Percentiles rank a stretch among this genome's conserved stretches.
Evolutionary conservation across 345 rosid species (phyloP).

Genomic region (Eucalyptus viminalis): DNA sequence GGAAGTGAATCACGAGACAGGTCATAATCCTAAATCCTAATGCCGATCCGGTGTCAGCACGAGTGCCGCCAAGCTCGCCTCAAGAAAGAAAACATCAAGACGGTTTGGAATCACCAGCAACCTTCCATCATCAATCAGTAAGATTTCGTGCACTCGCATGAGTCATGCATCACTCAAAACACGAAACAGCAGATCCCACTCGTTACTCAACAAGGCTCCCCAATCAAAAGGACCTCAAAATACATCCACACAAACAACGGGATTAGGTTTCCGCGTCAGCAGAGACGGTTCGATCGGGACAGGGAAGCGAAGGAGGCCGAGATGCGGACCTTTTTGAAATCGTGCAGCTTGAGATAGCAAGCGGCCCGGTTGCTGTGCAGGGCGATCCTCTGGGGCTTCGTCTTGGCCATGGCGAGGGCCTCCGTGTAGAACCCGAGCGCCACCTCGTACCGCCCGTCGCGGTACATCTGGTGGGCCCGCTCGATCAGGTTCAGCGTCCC

Average conservation of each 20-base stretch:
- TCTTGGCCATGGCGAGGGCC: constrained; percentile 61
- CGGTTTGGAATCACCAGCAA: background rate
- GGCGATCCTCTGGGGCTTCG: constrained; percentile 74
- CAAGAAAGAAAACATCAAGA: background rate
- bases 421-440: constrained; percentile 69
- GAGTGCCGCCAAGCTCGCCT: background rate
- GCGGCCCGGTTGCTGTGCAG: constrained; percentile 94
- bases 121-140: background rate
- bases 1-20: background rate
- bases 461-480: constrained; percentile 73
- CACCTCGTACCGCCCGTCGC: constrained; percentile 58
- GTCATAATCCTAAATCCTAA: background rate
- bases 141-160: background rate
- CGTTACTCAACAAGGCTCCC: background rate
- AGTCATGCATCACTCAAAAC: background rate
- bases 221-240: background rate
- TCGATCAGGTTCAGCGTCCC: constrained; percentile 58
- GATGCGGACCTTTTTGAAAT: constrained; percentile 53
- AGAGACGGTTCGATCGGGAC: background rate
- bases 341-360: constrained; percentile 71
- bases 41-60: background rate
- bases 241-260: background rate
- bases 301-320: background rate
- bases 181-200: background rate
- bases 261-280: background rate